Evolutionary conservation across 2,329 filamentous ascomycete genomes (phyloP).

Genomic region (Alternaria postmessia): DNA sequence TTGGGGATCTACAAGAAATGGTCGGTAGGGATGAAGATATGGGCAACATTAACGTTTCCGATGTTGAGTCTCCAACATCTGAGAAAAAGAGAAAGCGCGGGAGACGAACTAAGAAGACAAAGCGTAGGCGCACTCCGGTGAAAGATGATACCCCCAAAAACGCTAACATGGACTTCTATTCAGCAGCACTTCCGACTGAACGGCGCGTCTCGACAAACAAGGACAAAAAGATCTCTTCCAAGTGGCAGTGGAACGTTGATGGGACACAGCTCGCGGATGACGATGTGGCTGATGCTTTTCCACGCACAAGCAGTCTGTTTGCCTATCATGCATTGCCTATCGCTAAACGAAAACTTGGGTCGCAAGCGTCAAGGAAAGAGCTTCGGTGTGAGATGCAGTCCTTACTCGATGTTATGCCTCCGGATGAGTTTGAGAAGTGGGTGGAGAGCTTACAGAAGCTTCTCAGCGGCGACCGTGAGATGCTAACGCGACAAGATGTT

Average conservation of each 20-base stretch:
- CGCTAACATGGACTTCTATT: not conserved
- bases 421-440: slow-evolving; percentile 25
- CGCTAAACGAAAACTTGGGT: slow-evolving; percentile 17
- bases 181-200: not conserved
- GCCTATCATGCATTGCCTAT: slow-evolving; percentile 37
- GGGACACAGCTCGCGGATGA: not conserved
- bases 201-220: not conserved
- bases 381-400: slow-evolving; percentile 24
- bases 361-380: slow-evolving; percentile 15
- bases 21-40: not conserved
- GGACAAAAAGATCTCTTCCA: slow-evolving; percentile 23
- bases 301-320: slow-evolving; percentile 30
- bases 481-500: slow-evolving; percentile 22
- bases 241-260: slow-evolving; percentile 35
- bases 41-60: not conserved
- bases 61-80: not conserved
- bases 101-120: not conserved
- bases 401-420: slow-evolving; percentile 13
- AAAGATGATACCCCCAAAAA: not conserved
- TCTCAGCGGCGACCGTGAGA: slow-evolving; percentile 25
- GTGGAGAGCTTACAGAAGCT: slow-evolving; percentile 26
- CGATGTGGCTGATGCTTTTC: slow-evolving; percentile 18
- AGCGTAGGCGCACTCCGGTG: not conserved
- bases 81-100: not conserved
- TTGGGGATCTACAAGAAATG: not conserved